Base-by-base conservation (phyloP, 1,284 basidiomycete genomes). In the Psilocybe mexicana region DNA sequence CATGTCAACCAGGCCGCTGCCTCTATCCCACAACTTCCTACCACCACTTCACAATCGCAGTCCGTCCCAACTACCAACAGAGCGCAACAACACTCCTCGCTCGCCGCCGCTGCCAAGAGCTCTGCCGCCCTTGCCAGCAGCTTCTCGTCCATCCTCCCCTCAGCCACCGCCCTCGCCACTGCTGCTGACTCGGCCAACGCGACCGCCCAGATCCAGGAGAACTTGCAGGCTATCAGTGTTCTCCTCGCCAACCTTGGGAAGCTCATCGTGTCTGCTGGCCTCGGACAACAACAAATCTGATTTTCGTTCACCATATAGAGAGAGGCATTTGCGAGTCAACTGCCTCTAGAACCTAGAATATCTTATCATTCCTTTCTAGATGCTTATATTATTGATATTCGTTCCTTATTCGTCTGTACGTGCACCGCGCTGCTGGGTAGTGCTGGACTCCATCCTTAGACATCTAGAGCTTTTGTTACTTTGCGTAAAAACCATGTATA, bases 161-260 rank as follows among this genome's bases (percentile, higher is more conserved):
- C 66, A 14, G 25, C 49, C 18, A 63, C 63, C 28, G 60, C 65
- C 6, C 57, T 68, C 12, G 48, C 58, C 12, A 55, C 62, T 44
- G 40, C 57, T 24, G 35, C 40, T 18, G 51, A 26, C 12, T n/a
- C 50, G 7, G 52, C 45, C 35, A 55, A 62, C 48, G 26, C 51
- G 6, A 54, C 50, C 14, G 52, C 61, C 6, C 18, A 49, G 42
- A 59, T 62, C 46, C 26, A 57, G 51, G 50, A 57, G 14, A 61
- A 62, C 52, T 18, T 64, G 18, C 28, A 55, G 40, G 44, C 47
- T 12, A 51, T 62, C 43, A 55, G 40, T 43, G 25, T 23, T 6
- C 55, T 64, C 36, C 44, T 64, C 45, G 38, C 58, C n/a, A 33
- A 54, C 7, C 38, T 64, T 6, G 59, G 53, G n/a, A 43, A 59